Conservation (phyloP, 106 monocot species). For the Iris macrosiphon region DNA sequence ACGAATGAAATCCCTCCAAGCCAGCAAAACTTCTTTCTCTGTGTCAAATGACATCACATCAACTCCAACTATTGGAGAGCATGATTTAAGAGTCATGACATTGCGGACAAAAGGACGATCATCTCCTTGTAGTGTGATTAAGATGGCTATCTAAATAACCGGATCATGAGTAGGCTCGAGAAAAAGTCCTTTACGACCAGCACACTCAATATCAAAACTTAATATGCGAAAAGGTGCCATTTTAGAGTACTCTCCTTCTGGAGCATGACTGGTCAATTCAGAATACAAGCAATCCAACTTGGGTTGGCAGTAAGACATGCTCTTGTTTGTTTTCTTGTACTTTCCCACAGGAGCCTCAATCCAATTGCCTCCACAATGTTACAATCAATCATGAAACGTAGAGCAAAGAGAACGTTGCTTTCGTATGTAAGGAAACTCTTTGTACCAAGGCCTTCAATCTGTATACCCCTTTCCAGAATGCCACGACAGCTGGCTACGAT, state of each 20-base stretch:
- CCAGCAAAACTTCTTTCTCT: constrained; percentile 85
- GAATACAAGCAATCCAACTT: constrained; percentile 92
- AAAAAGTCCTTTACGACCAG: constrained; percentile 96
- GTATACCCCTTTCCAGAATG: constrained; percentile 88
- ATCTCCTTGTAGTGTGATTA: constrained; percentile 89
- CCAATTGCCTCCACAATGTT: constrained; percentile 97
- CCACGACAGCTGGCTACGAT: constrained; percentile 98
- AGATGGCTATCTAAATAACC: constrained; percentile 98
- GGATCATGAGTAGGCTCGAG: constrained; percentile 98
- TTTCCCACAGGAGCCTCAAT: constrained; percentile 84
- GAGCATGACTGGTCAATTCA: constrained; percentile 83
- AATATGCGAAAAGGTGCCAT: constrained; percentile 98
- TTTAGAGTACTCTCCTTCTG: constrained; percentile 94
- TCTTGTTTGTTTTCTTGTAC: constrained; percentile 51
- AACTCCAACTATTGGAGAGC: constrained; percentile 91
- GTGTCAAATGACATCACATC: constrained; percentile 96
- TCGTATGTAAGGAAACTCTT: constrained; percentile 94
- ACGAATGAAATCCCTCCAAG: no score
- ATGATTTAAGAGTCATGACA: constrained; percentile 98
- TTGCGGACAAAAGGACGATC: constrained; percentile 74
- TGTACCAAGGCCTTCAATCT: constrained; percentile 84
- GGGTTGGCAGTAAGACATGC: constrained; percentile 80
- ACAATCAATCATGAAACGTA: constrained; percentile 98
- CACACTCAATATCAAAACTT: constrained; percentile 99
- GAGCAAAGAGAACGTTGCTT: constrained; percentile 97